phyloP scores from a whole-genome alignment of 164 flowering plant genomes.

The Vitis cinerea region DNA sequence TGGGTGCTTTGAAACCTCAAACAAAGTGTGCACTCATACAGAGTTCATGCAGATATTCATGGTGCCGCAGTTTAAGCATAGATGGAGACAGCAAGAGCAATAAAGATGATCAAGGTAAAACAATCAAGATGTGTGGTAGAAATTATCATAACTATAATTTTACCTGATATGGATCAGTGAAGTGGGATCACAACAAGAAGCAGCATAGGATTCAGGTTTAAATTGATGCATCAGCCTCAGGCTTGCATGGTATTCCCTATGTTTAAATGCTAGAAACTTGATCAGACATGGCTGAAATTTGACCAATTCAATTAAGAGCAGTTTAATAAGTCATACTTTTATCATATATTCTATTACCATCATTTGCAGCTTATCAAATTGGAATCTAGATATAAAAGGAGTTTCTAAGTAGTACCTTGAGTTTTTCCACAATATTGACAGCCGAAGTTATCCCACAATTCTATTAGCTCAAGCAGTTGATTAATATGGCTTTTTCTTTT shows the following conservation, averaged over 20 bases:
- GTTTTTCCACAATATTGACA: not conserved
- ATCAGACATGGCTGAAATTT: not conserved
- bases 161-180: no score
- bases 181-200: not conserved
- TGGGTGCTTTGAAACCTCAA: slow-evolving; percentile 51
- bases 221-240: not conserved
- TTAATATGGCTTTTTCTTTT: not conserved
- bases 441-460: not conserved
- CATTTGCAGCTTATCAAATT: no score
- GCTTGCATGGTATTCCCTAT: not conserved
- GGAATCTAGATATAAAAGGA: no score
- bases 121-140: not conserved
- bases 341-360: not conserved
- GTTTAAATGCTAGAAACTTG: not conserved
- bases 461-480: not conserved
- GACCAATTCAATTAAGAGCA: not conserved
- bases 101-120: slow-evolving; percentile 66
- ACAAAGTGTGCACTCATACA: slow-evolving; percentile 91
- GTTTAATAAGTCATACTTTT: not conserved
- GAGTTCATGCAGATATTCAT: slow-evolving; percentile 92
- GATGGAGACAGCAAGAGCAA: slow-evolving; percentile 68
- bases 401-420: not conserved
- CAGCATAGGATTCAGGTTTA: not conserved
- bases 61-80: slow-evolving; percentile 80
- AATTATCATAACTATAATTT: not conserved